phyloP scores from a whole-genome alignment of 345 rosid genomes.

The Psidium guajava region DNA sequence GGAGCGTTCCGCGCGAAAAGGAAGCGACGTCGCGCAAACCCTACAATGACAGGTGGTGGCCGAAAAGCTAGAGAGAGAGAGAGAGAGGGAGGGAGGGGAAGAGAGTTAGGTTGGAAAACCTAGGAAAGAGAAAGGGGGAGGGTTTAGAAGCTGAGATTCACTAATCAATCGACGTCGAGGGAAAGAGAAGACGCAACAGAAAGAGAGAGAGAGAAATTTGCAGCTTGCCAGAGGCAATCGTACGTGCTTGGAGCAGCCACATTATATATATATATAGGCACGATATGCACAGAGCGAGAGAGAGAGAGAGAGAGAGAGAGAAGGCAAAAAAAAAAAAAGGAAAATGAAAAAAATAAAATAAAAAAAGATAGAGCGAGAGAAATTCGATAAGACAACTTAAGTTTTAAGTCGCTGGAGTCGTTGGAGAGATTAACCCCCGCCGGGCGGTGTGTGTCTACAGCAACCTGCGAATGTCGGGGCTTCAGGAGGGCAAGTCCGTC shows the following conservation, averaged over 20 bases:
- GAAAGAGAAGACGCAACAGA: neutral
- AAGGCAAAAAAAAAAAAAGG: neutral
- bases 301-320: neutral
- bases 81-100: too few relatives aligned
- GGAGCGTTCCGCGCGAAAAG: neutral
- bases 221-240: neutral
- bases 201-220: neutral
- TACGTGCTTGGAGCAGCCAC: neutral
- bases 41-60: neutral
- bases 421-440: neutral
- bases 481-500: neutral
- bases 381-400: neutral
- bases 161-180: neutral
- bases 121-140: neutral
- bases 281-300: neutral
- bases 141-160: neutral
- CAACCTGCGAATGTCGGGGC: neutral
- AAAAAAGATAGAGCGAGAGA: neutral
- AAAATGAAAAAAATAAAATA: fast-evolving
- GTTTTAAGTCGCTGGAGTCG: neutral
- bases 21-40: neutral
- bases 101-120: neutral
- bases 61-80: neutral
- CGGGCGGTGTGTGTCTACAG: neutral
- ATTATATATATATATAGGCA: neutral